Conservation (phyloP, 495 filamentous ascomycete genomes). For the Neurospora sp. region DNA sequence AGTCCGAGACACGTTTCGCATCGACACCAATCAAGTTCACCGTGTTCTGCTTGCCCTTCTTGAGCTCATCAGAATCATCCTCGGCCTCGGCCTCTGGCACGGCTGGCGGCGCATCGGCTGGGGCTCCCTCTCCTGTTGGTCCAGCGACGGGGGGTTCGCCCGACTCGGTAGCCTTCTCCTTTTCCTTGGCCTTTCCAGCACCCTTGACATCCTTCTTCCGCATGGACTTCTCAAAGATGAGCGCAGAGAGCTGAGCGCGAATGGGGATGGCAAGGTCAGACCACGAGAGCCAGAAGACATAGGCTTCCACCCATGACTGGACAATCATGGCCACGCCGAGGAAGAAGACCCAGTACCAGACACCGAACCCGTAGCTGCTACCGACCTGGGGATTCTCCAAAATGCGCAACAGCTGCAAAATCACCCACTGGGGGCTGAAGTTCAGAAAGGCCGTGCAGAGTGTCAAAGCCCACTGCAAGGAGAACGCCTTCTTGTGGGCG, state of each 20-base stretch:
- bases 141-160: constrained; percentile 14
- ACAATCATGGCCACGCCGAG: constrained; percentile 49
- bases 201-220: constrained; percentile 65
- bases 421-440: constrained; percentile 61
- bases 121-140: constrained; percentile 11
- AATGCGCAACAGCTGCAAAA: constrained; percentile 50
- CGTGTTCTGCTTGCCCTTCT: constrained; percentile 59
- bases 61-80: constrained; percentile 41
- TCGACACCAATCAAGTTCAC: constrained; percentile 77
- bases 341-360: constrained; percentile 59
- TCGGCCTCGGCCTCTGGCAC: constrained; percentile 28
- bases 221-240: constrained; percentile 71
- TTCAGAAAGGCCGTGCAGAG: constrained; percentile 43
- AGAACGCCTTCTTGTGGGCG: constrained; percentile 43
- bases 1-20: constrained; percentile 61
- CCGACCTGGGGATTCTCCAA: constrained; percentile 50
- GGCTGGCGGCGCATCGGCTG: constrained; percentile 6
- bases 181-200: constrained; percentile 20
- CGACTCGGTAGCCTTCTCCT: constrained; percentile 10
- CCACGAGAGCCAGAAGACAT: constrained; percentile 56
- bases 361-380: constrained; percentile 28
- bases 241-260: constrained; percentile 56
- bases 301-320: constrained; percentile 48
- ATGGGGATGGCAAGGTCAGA: constrained; percentile 54
- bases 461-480: constrained; percentile 45